Conservation (phyloP, 495 filamentous ascomycete genomes). For the Cercophora samala region DNA sequence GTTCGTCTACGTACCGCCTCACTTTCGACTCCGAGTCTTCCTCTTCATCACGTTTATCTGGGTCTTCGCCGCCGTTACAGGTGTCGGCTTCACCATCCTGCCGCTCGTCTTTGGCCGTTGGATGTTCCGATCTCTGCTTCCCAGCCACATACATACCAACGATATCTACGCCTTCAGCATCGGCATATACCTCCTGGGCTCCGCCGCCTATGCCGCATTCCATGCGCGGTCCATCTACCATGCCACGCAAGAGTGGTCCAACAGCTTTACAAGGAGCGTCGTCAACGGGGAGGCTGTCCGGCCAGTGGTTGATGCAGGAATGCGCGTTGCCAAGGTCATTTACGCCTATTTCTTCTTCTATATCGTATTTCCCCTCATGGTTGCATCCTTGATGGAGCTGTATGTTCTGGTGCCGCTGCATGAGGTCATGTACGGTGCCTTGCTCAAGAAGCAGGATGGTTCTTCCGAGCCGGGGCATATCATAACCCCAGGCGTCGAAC, state of each 20-base stretch:
- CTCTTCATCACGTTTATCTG: slow-evolving; percentile 87
- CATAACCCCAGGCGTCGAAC: neutral
- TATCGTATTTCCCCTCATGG: slow-evolving; percentile 76
- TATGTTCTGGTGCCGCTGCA: slow-evolving; percentile 87
- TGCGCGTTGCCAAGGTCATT: slow-evolving; percentile 46
- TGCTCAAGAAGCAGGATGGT: slow-evolving; percentile 8
- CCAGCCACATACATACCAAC: slow-evolving; percentile 68
- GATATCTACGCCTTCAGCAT: slow-evolving; percentile 95
- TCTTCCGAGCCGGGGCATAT: neutral
- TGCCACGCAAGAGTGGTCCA: slow-evolving; percentile 32
- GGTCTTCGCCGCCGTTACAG: slow-evolving; percentile 89
- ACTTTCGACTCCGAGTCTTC: slow-evolving; percentile 74
- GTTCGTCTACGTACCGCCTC: slow-evolving; percentile 84
- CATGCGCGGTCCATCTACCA: slow-evolving; percentile 49
- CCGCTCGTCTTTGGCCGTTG: slow-evolving; percentile 80
- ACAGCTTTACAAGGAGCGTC: slow-evolving; percentile 27
- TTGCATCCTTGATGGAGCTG: slow-evolving; percentile 78
- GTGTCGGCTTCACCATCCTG: slow-evolving; percentile 79
- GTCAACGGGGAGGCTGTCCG: slow-evolving; percentile 37
- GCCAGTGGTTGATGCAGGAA: slow-evolving; percentile 23
- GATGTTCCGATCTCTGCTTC: slow-evolving; percentile 66
- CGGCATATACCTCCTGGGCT: slow-evolving; percentile 75
- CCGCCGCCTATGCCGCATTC: slow-evolving; percentile 55
- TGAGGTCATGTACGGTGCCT: slow-evolving; percentile 61
- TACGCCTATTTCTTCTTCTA: slow-evolving; percentile 73